Conservation (phyloP, 768 basidiomycete genomes). For the Boletus pseudo-olivaceus region DNA sequence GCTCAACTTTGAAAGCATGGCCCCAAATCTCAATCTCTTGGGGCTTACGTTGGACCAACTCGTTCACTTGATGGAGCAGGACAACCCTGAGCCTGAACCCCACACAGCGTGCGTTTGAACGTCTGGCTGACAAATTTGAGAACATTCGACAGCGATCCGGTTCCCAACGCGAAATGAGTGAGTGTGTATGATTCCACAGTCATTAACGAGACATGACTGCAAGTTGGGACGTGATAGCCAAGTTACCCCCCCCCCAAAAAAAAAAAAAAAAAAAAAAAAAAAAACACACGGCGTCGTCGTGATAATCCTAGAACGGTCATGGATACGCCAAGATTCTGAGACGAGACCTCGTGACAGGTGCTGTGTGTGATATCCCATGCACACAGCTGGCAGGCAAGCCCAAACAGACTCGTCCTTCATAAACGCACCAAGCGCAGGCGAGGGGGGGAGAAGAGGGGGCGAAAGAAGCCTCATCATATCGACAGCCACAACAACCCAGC, state of each 20-base stretch:
- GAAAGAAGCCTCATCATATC: constrained; percentile 1
- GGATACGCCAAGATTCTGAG: constrained; percentile 6
- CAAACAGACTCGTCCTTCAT: background rate
- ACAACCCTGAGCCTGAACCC: constrained; percentile 1
- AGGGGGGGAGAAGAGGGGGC: background rate
- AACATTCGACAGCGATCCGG: too few relatives aligned
- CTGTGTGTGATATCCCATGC: background rate
- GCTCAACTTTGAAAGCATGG: background rate
- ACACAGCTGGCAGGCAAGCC: background rate
- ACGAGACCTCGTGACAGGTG: constrained; percentile 7
- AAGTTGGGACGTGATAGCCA: too few relatives aligned
- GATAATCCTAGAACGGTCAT: constrained; percentile 9
- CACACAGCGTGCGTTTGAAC: background rate
- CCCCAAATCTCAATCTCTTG: background rate
- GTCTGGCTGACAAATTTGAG: background rate
- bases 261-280: too few relatives aligned
- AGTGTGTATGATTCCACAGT: too few relatives aligned
- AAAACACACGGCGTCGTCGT: background rate
- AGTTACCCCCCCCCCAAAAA: too few relatives aligned
- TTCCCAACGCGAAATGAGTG: too few relatives aligned
- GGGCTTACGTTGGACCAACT: background rate
- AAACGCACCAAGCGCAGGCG: background rate
- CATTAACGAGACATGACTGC: too few relatives aligned
- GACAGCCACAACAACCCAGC: background rate
- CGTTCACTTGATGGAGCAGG: background rate